Base-by-base conservation (phyloP, 176 grass and related monocot genomes). In the Aegilops umbellulata region DNA sequence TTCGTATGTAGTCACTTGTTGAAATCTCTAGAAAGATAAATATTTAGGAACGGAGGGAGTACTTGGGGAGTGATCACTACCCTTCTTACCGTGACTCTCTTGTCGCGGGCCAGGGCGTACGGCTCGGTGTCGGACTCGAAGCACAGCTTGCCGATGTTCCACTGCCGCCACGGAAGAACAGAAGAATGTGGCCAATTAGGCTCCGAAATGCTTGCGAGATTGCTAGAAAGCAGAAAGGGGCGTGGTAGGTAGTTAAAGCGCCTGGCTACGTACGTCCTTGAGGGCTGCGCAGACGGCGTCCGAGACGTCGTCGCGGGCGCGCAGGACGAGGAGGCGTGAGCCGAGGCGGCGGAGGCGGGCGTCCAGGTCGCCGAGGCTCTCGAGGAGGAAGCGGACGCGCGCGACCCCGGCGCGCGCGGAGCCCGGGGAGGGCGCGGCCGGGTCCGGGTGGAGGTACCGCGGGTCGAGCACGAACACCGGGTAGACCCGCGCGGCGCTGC, bases 381-480 rank as follows among this genome's bases (percentile, higher is more conserved):
- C 92, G 10, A 98, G 87, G n/a, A 98, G 93, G 86, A 98, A 98
- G 4, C 82, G 93, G 31, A 98, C 77, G 82, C 90, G 85, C 34
- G 91, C 86, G 34, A 94, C 49, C 11, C 88, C 93, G 32, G 93
- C 85, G 60, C 78, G 83, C 86, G 90, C 82, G 26, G 96, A 98
- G 30, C 93, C 96, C 4, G 79, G 93, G 27, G 90, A 95, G 44
- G 91, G 77, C 69, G 90, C 90, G 14, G 30, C 69, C 35, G 84
- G 82, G 78, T 98, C 93, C 2, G 93, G 91, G 46, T 79, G 81
- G 29, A 98, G 91, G 85, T 98, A 95, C 2, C 77, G 84, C 29
- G 91, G 93, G 68, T 95, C 93, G 57, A 98, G 91, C 65, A 98
- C 96, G 78, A 98, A 98, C 41, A 95, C 93, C 15, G 93, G 96